These are phyloP conservation scores for Tirmania nivea DNA, from an alignment of 495 filamentous ascomycete species.

Conservation along the genomic window DNA sequence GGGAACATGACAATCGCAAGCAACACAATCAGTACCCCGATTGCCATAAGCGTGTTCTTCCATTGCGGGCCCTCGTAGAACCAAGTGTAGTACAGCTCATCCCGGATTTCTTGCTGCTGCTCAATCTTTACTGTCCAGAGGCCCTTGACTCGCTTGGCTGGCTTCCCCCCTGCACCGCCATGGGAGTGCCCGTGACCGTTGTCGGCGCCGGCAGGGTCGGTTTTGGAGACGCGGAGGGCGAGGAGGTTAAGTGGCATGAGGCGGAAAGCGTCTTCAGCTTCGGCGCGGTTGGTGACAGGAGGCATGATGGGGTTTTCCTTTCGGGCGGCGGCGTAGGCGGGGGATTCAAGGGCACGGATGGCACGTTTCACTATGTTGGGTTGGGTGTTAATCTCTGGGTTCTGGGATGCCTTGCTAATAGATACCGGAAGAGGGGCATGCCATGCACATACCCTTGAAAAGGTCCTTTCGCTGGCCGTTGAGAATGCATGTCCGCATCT, in stretches of 20 bases:
- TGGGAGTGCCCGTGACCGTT: conserved; percentile 53
- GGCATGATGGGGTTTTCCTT: conserved; percentile 80
- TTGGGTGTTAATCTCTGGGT: conserved; percentile 7
- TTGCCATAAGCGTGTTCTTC: conserved; percentile 79
- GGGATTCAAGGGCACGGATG: conserved; percentile 74
- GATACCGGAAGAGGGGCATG: not conserved
- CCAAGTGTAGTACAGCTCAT: conserved; percentile 92
- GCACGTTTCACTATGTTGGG: conserved; percentile 70
- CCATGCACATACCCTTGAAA: conserved; percentile 51
- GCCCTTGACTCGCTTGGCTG: conserved; percentile 73
- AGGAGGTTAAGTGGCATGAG: conserved; percentile 88
- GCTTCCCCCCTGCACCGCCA: conserved; percentile 21
- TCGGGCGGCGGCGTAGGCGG: conserved; percentile 55
- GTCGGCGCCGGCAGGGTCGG: conserved; percentile 40
- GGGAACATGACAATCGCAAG: conserved; percentile 87
- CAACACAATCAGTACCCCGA: conserved; percentile 55
- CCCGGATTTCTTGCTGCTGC: conserved; percentile 78
- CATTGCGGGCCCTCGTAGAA: conserved; percentile 86
- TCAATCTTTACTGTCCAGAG: conserved; percentile 93
- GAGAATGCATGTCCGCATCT: conserved; percentile 75
- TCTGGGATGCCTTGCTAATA: conserved; percentile 2
- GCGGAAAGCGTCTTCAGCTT: conserved; percentile 83
- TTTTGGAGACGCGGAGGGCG: conserved; percentile 70
- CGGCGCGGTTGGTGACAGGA: conserved; percentile 61
- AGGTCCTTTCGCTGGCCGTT: conserved; percentile 96